Percentiles rank a stretch among this genome's conserved stretches.
Evolutionary conservation across 345 rosid species (phyloP).

Genomic region (Bruguiera gymnorhiza): DNA sequence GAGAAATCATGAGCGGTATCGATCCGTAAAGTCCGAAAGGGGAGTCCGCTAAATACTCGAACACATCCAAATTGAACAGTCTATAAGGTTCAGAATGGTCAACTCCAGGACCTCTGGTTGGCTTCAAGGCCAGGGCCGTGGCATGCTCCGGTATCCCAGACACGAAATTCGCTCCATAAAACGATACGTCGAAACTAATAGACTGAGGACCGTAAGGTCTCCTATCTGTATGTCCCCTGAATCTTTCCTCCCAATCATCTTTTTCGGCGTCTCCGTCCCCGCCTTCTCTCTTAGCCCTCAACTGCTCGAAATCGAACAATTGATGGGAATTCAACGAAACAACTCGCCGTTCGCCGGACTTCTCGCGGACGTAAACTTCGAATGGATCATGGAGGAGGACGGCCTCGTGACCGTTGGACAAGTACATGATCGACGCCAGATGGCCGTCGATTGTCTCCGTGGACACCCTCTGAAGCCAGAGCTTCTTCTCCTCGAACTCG

Average conservation of each 20-base stretch:
- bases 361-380: slow-evolving; percentile 72
- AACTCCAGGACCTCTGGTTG: slow-evolving; percentile 86
- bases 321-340: slow-evolving; percentile 78
- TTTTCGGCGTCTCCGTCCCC: neutral
- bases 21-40: slow-evolving; percentile 97
- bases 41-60: slow-evolving; percentile 81
- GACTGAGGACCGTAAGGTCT: slow-evolving; percentile 94
- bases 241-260: slow-evolving; percentile 87
- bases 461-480: slow-evolving; percentile 56
- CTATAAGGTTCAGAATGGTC: slow-evolving; percentile 88
- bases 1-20: slow-evolving; percentile 88
- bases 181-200: slow-evolving; percentile 88
- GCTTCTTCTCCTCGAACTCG: slow-evolving; percentile 62
- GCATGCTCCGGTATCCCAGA: slow-evolving; percentile 95
- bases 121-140: slow-evolving; percentile 73
- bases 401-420: slow-evolving; percentile 66
- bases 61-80: slow-evolving; percentile 88
- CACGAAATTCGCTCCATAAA: slow-evolving; percentile 78
- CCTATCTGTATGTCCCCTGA: slow-evolving; percentile 65
- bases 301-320: slow-evolving; percentile 84
- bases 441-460: slow-evolving; percentile 59
- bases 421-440: slow-evolving; percentile 48
- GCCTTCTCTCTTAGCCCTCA: slow-evolving; percentile 60
- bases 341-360: slow-evolving; percentile 45
- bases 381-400: slow-evolving; percentile 88